Conservation (phyloP, 139 green algal genomes). For the Micromonas commoda region DNA sequence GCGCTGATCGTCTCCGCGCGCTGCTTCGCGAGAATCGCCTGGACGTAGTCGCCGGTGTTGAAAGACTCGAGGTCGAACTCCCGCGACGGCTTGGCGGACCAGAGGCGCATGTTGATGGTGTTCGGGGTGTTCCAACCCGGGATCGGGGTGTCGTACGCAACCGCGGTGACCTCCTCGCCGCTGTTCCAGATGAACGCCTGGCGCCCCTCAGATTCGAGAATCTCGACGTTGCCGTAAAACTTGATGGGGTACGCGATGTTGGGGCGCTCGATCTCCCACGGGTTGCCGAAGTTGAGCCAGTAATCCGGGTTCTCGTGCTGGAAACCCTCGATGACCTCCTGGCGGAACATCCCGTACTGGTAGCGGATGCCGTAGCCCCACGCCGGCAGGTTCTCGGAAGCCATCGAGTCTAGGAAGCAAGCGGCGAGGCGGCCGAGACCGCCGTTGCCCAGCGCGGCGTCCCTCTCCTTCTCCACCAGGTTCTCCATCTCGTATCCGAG, state of each 20-base stretch:
- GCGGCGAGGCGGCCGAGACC: constrained; percentile 91
- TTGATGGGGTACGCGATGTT: constrained; percentile 54
- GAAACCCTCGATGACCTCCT: constrained; percentile 55
- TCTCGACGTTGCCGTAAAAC: constrained; percentile 63
- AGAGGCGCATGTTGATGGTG: constrained; percentile 93
- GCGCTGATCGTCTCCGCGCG: constrained; percentile 84
- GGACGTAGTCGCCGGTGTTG: constrained; percentile 78
- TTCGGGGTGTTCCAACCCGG: constrained; percentile 86
- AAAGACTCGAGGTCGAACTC: constrained; percentile 93
- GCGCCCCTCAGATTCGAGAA: constrained; percentile 33
- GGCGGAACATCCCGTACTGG: constrained; percentile 97
- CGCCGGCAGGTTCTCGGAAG: constrained; percentile 88
- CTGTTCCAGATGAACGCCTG: constrained; percentile 51
- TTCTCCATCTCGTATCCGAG: constrained; percentile 61
- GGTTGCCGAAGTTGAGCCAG: constrained; percentile 60
- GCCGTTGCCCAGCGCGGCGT: constrained; percentile 91
- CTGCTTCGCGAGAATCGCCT: constrained; percentile 71
- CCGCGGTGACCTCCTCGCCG: constrained; percentile 62
- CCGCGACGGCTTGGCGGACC: constrained; percentile 72
- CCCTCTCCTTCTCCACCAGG: constrained; percentile 51
- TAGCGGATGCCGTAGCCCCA: constrained; percentile 99
- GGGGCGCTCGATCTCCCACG: constrained; percentile 68
- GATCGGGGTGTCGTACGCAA: constrained; percentile 89
- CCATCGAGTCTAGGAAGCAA: constrained; percentile 99
- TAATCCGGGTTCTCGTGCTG: constrained; percentile 53